phyloP scores from a whole-genome alignment of 2,329 filamentous ascomycete genomes.

The Penicillium hesseltinei region DNA sequence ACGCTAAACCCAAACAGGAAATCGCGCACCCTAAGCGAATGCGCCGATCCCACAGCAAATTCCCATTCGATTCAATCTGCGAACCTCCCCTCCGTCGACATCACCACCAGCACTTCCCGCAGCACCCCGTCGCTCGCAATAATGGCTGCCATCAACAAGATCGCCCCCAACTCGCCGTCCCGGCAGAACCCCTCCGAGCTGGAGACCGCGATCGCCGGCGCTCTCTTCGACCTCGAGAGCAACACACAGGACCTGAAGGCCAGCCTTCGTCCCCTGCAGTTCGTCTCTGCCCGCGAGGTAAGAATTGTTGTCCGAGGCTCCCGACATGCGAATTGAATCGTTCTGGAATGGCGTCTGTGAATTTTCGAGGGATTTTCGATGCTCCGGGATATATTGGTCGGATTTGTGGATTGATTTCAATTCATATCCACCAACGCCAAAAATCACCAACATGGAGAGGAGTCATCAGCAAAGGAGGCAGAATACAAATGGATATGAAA shows the following conservation, averaged over 20 bases:
- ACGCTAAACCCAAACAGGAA: conserved; percentile 23
- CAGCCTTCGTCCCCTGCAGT: conserved; percentile 94
- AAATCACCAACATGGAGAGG: not conserved
- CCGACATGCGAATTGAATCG: conserved; percentile 12
- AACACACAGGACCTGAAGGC: conserved; percentile 98
- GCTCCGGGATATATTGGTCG: conserved; percentile 15
- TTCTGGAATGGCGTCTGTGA: conserved; percentile 18
- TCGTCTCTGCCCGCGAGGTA: conserved; percentile 99
- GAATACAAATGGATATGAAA: not conserved
- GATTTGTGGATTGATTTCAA: conserved; percentile 16
- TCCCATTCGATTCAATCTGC: conserved; percentile 32
- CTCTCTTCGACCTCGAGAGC: conserved; percentile 98
- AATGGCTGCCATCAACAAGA: conserved; percentile 92
- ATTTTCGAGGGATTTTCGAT: conserved; percentile 14
- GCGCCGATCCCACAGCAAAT: conserved; percentile 34
- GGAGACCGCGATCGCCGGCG: conserved; percentile 93
- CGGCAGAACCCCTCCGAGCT: conserved; percentile 95
- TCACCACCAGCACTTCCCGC: conserved; percentile 37
- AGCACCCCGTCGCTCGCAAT: conserved; percentile 48
- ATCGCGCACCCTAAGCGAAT: conserved; percentile 36
- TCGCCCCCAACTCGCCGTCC: conserved; percentile 94
- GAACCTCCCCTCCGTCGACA: conserved; percentile 35
- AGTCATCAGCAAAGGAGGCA: not conserved
- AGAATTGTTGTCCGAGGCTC: conserved; percentile 45
- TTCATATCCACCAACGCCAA: conserved; percentile 7